Conservation (phyloP, 495 filamentous ascomycete genomes). For the Podospora didyma region DNA sequence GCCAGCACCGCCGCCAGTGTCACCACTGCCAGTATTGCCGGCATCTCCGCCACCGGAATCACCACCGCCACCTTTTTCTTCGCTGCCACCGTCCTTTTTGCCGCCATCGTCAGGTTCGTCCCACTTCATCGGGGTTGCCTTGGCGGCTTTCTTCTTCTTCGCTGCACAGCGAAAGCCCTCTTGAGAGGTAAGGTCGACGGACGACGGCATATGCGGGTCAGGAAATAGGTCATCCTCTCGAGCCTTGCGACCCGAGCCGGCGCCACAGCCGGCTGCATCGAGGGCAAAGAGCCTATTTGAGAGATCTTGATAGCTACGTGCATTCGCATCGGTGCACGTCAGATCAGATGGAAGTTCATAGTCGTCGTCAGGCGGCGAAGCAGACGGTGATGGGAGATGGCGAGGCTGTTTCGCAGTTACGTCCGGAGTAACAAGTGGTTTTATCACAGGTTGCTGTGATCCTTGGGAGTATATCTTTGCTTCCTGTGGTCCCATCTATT, state of each 20-base stretch:
- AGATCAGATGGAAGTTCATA: slow-evolving; percentile 11
- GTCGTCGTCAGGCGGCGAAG: slow-evolving; percentile 7
- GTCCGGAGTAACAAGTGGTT: slow-evolving; percentile 14
- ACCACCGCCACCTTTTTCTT: slow-evolving; percentile 21
- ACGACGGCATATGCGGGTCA: slow-evolving; percentile 29
- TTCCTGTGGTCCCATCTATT: slow-evolving; percentile 7
- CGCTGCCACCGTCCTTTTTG: slow-evolving; percentile 41
- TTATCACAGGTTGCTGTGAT: neutral
- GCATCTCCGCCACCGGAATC: slow-evolving; percentile 19
- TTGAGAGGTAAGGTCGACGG: slow-evolving; percentile 42
- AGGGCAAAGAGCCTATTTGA: neutral
- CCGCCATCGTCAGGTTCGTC: slow-evolving; percentile 23
- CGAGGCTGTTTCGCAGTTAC: slow-evolving; percentile 15
- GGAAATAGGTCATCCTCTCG: slow-evolving; percentile 18
- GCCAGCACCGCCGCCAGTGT: slow-evolving; percentile 24
- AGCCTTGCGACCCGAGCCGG: slow-evolving; percentile 2
- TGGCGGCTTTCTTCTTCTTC: slow-evolving; percentile 35
- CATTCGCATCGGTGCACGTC: slow-evolving; percentile 18
- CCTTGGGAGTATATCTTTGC: neutral
- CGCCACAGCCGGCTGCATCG: neutral
- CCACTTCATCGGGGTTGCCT: slow-evolving; percentile 7
- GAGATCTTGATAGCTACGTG: slow-evolving; percentile 7
- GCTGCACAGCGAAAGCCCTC: slow-evolving; percentile 43
- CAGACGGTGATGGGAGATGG: neutral
- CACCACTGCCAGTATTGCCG: slow-evolving; percentile 24